A percentile compares a stretch with the other conserved stretches of the same genome.
These are phyloP conservation scores for Zymoseptoria crescenta DNA, from an alignment of 2,329 filamentous ascomycete genomes.

Conservation along the genomic window DNA sequence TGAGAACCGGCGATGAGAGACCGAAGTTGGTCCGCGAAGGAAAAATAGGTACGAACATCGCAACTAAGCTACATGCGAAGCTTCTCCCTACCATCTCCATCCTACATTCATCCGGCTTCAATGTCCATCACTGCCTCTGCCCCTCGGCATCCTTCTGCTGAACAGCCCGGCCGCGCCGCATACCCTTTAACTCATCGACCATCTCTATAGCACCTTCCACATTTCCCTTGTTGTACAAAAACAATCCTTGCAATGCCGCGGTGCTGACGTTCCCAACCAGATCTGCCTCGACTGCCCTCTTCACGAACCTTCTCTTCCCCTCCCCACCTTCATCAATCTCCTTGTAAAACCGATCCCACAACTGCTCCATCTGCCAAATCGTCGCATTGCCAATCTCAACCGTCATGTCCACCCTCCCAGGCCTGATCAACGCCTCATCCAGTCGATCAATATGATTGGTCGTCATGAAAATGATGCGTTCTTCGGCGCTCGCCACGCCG, in stretches of 20 bases:
- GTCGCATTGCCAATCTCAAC: conserved; percentile 83
- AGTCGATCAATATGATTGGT: conserved; percentile 89
- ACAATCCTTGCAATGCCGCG: conserved; percentile 86
- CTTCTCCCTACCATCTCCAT: no score
- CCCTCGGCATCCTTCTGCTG: not conserved
- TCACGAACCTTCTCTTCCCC: conserved; percentile 61
- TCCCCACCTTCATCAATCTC: conserved; percentile 61
- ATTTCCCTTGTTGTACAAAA: conserved; percentile 89
- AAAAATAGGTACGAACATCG: no score
- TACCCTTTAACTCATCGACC: conserved; percentile 24
- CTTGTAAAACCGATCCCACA: conserved; percentile 95
- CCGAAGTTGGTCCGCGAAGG: no score
- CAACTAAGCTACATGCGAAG: not conserved
- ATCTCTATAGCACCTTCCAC: conserved; percentile 69
- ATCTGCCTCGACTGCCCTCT: conserved; percentile 59
- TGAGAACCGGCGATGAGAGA: no score
- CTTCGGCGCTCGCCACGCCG: conserved; percentile 88
- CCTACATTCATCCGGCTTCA: no score
- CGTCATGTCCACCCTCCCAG: conserved; percentile 89
- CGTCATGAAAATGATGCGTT: conserved; percentile 87
- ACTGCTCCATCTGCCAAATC: conserved; percentile 69
- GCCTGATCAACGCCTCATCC: conserved; percentile 80
- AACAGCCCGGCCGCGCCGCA: not conserved
- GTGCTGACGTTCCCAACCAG: conserved; percentile 71
- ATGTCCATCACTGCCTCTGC: not conserved